Evolutionary conservation across 1,139 yeast species (phyloP).

Genomic region (Diutina pseudorugosa): DNA sequence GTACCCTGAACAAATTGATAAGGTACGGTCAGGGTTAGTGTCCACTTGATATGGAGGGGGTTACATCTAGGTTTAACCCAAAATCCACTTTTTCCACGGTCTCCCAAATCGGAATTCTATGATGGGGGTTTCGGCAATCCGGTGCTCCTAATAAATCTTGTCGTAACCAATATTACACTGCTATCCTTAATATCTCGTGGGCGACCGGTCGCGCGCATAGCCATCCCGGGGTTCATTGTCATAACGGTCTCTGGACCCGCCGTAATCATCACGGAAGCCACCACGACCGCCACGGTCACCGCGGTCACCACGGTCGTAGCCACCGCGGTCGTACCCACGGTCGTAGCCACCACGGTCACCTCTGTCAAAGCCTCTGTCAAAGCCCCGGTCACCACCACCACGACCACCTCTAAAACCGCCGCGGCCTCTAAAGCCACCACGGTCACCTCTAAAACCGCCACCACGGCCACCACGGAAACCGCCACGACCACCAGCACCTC

Average conservation of each 20-base stretch:
- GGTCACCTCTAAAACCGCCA: constrained; percentile 9
- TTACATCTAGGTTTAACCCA: neutral
- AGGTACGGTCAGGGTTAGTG: constrained; percentile 2
- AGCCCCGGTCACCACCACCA: constrained; percentile 3
- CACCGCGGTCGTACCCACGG: constrained; percentile 17
- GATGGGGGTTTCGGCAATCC: neutral
- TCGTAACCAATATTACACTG: neutral
- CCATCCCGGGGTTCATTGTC: constrained; percentile 7
- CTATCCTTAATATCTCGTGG: constrained; percentile 9
- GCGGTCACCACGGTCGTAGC: neutral
- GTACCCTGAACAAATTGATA: constrained; percentile 4
- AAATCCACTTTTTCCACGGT: neutral
- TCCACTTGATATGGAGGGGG: neutral
- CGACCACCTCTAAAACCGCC: constrained; percentile 2
- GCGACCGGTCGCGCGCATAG: constrained; percentile 37
- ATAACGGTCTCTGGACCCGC: neutral
- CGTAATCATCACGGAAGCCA: neutral
- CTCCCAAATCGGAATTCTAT: neutral
- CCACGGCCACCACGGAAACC: constrained; percentile 7
- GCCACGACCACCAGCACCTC: constrained; percentile 34
- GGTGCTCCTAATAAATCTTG: neutral
- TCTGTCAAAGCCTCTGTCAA: constrained; percentile 14
- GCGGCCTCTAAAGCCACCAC: constrained; percentile 13
- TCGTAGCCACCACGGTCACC: constrained; percentile 17
- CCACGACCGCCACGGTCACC: neutral